These are phyloP conservation scores for Scleromitrula shiraiana DNA, from an alignment of 2,329 filamentous ascomycete species.

Conservation along the genomic window DNA sequence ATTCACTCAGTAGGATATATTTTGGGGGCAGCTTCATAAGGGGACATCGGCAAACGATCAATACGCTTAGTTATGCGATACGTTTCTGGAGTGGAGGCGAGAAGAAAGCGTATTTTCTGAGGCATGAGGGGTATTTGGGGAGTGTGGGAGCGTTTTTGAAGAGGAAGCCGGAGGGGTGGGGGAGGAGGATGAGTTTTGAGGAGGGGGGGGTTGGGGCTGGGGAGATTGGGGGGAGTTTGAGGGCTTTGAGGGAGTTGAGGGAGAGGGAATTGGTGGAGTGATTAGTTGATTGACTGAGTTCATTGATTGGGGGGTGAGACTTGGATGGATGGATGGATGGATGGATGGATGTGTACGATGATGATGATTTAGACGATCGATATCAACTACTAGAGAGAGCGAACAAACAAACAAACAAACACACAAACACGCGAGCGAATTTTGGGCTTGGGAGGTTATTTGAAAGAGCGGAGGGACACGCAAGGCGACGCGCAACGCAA, in stretches of 20 bases:
- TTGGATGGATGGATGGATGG: not conserved
- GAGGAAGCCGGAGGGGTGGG: conserved; percentile 85
- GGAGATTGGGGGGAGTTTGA: not conserved
- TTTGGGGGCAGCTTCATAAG: conserved; percentile 97
- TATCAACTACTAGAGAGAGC: too few species aligned
- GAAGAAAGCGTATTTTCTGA: conserved; percentile 91
- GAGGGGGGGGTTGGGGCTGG: conserved; percentile 14
- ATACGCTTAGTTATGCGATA: conserved; percentile 93
- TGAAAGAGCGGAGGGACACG: too few species aligned
- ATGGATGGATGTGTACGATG: too few species aligned
- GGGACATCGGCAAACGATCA: conserved; percentile 94
- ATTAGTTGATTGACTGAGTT: too few species aligned
- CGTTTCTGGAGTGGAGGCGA: conserved; percentile 93
- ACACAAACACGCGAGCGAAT: too few species aligned
- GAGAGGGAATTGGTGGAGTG: not conserved
- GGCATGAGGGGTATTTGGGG: conserved; percentile 93
- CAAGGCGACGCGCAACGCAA: too few species aligned
- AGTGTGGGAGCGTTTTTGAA: conserved; percentile 92
- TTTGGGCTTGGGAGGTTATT: too few species aligned
- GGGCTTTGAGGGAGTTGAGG: not conserved
- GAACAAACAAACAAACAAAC: too few species aligned
- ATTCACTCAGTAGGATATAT: conserved; percentile 86
- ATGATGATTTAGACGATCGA: too few species aligned
- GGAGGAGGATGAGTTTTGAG: conserved; percentile 60
- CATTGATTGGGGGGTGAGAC: not conserved